phyloP scores from a whole-genome alignment of 2,329 filamentous ascomycete genomes.

The Dothistroma septosporum region DNA sequence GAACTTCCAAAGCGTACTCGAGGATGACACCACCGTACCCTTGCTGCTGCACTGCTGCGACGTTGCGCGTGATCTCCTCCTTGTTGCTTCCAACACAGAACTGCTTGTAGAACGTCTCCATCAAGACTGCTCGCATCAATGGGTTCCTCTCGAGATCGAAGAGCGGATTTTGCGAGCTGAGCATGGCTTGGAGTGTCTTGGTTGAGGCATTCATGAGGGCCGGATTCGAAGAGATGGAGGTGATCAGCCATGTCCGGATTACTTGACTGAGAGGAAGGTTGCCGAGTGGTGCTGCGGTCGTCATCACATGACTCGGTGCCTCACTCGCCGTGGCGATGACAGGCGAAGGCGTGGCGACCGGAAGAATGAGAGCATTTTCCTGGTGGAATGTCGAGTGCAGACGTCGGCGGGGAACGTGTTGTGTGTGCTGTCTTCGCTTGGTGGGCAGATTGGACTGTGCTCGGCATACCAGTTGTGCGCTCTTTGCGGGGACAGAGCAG shows the following conservation, averaged over 20 bases:
- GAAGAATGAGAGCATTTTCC: not conserved
- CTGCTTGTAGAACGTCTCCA: conserved; percentile 82
- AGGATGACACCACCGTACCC: conserved; percentile 82
- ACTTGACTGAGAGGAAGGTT: conserved; percentile 64
- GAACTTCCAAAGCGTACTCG: conserved; percentile 77
- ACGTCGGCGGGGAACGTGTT: not conserved
- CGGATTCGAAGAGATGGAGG: conserved; percentile 65
- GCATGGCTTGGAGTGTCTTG: conserved; percentile 62
- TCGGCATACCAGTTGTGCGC: not conserved
- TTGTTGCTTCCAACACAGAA: conserved; percentile 81
- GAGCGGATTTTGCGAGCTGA: conserved; percentile 62
- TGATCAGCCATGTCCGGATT: conserved; percentile 65
- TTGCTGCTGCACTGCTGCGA: conserved; percentile 62
- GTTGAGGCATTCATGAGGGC: conserved; percentile 67
- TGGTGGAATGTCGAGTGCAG: conserved; percentile 7
- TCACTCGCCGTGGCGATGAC: not conserved
- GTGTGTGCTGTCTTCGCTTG: conserved; percentile 4
- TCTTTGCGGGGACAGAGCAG: not conserved
- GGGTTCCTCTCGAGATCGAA: conserved; percentile 74
- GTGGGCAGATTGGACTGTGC: not conserved
- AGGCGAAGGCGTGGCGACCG: not conserved
- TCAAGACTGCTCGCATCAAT: conserved; percentile 64
- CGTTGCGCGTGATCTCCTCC: conserved; percentile 62
- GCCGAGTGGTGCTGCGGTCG: conserved; percentile 50
- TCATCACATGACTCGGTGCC: not conserved